phyloP scores from a whole-genome alignment of 805 yeast species.

The Lachancea quebecensis region DNA sequence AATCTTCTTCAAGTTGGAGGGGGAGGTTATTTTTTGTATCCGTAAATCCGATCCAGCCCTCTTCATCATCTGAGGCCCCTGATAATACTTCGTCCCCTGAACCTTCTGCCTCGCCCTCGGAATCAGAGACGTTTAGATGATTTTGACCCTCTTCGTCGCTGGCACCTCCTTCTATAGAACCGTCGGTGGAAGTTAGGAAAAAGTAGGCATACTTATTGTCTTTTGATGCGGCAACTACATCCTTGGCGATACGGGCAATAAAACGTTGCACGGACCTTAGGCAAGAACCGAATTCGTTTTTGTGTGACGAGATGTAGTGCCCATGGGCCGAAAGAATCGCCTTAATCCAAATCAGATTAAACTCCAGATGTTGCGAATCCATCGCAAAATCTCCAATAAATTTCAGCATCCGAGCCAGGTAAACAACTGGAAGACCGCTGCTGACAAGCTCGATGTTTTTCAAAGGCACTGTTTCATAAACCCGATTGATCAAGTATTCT shows the following conservation, averaged over 20 bases:
- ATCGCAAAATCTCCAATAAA: constrained; percentile 63
- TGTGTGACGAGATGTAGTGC: constrained; percentile 54
- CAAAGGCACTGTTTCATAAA: constrained; percentile 68
- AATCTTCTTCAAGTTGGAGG: constrained; percentile 12
- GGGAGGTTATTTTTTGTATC: constrained; percentile 24
- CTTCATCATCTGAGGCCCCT: constrained; percentile 35
- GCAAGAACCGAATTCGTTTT: constrained; percentile 54
- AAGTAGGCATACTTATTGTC: constrained; percentile 48
- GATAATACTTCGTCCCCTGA: constrained; percentile 28
- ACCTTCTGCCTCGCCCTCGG: constrained; percentile 20
- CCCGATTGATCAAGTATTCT: constrained; percentile 57
- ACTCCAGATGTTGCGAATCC: constrained; percentile 80
- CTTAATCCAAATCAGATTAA: constrained; percentile 74
- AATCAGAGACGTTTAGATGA: constrained; percentile 19
- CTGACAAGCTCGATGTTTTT: constrained; percentile 62
- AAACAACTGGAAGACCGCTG: constrained; percentile 67
- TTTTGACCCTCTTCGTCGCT: constrained; percentile 16
- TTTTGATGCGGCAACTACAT: constrained; percentile 48
- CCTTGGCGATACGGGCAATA: constrained; percentile 66
- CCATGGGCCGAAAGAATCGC: constrained; percentile 69
- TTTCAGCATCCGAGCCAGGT: constrained; percentile 56
- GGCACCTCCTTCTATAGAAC: constrained; percentile 21
- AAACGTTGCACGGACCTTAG: constrained; percentile 70
- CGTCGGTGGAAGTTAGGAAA: constrained; percentile 40
- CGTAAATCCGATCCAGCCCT: constrained; percentile 31